Evolutionary conservation across 306 rosid species (phyloP), one percentile per base, ranked within the genome.

Genomic region (Sechiopsis laciniata): DNA sequence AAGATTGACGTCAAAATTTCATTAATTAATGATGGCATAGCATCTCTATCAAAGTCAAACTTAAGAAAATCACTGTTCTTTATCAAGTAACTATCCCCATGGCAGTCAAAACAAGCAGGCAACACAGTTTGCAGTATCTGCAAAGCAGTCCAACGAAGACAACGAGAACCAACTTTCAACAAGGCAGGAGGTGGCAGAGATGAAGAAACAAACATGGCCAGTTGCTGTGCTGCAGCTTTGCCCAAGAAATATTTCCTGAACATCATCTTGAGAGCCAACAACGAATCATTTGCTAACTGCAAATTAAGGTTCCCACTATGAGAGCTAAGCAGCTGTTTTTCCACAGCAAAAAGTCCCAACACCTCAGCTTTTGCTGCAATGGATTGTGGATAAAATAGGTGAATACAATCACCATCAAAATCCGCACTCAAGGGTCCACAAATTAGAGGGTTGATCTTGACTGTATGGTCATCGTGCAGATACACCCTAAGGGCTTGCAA

Each of bases 381-480:
- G 6, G 96, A 91, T 82, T 94, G 97, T 0, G 99, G 99, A 82
- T 94, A 94, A 76, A 91, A 94, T 19, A 94, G 56, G 73, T 94
- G 99, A 55, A 89, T 76, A 77, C 99, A 94, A 65, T 91, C 99
- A 42, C 99, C 97, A 76, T 91, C 99, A 83, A 94, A 94, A 81
- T 94, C 99, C 5, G 96, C 97, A 61, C 96, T 83, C n/a, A 91
- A 80, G 20, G 97, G 95, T 59, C 92, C 99, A 83, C 99, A 94
- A 21, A 94, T 94, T 29, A 94, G 84, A 26, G 99, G 99, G 76
- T 94, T 94, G 64, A 91, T 94, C 82, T 94, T 94, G 61, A 94
- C 97, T 0, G 90, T 90, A 60, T 94, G 88, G 64, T 88, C 99
- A 35, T 94, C 92, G 37, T 94, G 99, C 19, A 94, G 86, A 74